Base-by-base conservation (phyloP, 768 basidiomycete species). In the Suillus decipiens region DNA sequence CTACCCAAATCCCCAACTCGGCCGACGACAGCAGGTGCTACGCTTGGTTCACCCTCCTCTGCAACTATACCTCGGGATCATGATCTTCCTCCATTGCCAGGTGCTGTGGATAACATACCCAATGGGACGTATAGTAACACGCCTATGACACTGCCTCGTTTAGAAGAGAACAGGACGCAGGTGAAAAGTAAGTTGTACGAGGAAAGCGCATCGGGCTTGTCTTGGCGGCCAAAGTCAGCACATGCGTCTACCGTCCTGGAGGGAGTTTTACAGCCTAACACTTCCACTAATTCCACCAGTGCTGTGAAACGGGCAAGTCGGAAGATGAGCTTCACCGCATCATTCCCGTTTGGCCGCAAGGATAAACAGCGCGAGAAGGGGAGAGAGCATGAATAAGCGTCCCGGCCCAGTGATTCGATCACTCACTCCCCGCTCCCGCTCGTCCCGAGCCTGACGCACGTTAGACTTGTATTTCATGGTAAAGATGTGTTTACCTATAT, bases 291-390 rank as follows among this genome's bases (percentile, higher is more conserved):
- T 69, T 76, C 77, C 8, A 24, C 47, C 24, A 41, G 19, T 11
- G 39, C 24, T n/a, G 1, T 6, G 17, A 57, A 57, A 37, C 60
- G 60, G 47, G 78, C 84, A 63, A 81, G 78, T 69, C 79, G 89
- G 61, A 92, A 92, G 77, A 74, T 92, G 75, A 92, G 90, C 72
- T 72, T 92, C 62, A 82, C 82, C 28, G 80, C 83, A 57, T 85
- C 87, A 56, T 84, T 86, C 67, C 76, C 77, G 56, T 83, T 90
- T 65, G 70, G 83, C 80, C 77, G 82, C 80, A 73, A 83, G 71
- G 84, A 87, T 60, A 86, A 76, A 72, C 72, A 78, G 39, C 81
- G 80, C 70, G 77, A 80, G 28, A 80, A 77, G 67, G 79, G 80
- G 28, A 77, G 74, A 64, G 78, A 78, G 39, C 59, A 63, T 55